Evolutionary conservation across 73 alveolate species (phyloP), one percentile per base, ranked within the genome.

Genomic region (Blepharisma japonicum): DNA sequence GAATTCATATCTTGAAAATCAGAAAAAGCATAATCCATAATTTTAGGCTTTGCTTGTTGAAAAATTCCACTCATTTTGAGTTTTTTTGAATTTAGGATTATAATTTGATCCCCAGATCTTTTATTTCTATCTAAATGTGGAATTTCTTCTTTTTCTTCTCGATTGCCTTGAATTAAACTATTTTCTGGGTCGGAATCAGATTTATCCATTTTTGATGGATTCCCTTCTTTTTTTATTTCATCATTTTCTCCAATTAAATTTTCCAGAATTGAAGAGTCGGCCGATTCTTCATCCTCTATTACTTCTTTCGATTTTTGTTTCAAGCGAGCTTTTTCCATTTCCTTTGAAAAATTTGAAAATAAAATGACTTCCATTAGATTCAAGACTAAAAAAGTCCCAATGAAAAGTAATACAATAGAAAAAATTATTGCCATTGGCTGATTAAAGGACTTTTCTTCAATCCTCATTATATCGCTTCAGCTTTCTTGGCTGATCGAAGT

Each of bases 311-410:
- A 32, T 32, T 32, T 32, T 32, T 32, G 42, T 32, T 32, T 32
- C 42, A 32, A 32, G 3, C 42, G 42, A 3, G 50, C 46, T 4
- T 61, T n/a, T n/a, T 8, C 23, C 74, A 18, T 61, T n/a, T 71
- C n/a, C 50, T 83, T 9, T 86, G 72, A 9, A 80, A 72, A 5
- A 77, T 68, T 45, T 70, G 20, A 82, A 71, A 81, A 53, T 68
- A 94, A 18, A 94, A 95, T 96, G 72, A 98, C 99, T 66, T 93
- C 79, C 20, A 94, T 91, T 55, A 95, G 77, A 77, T 95, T 95
- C 6, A 95, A 81, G 27, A 95, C 87, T 82, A 93, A 91, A 81
- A 89, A 90, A 8, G 97, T 95, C 14, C 97, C 98, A 67, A 95
- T 82, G 74, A 93, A 83, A 4, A 95, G 90, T 56, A 92, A 82